Evolutionary conservation across 2,329 filamentous ascomycete species (phyloP).

Genomic region (Scytalidium sp.): DNA sequence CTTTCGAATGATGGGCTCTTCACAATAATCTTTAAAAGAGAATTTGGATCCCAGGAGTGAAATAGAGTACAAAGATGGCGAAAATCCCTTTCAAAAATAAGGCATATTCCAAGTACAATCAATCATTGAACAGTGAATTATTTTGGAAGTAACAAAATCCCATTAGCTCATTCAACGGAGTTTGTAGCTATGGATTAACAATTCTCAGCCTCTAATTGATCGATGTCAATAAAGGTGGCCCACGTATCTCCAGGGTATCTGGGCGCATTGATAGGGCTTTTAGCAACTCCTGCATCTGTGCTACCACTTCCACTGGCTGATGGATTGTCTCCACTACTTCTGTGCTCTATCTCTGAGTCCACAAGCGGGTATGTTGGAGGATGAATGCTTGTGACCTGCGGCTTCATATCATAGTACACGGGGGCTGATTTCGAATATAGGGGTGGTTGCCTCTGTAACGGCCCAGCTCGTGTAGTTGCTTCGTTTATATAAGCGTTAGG

Average conservation of each 20-base stretch:
- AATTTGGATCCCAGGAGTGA: too few relatives aligned
- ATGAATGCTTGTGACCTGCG: not conserved
- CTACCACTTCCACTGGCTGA: conserved; percentile 15
- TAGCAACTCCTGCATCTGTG: not conserved
- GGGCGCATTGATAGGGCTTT: conserved; percentile 9
- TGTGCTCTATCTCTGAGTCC: not conserved
- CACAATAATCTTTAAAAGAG: too few relatives aligned
- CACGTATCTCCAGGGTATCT: conserved; percentile 8
- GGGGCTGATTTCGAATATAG: conserved; percentile 16
- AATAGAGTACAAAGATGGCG: too few relatives aligned
- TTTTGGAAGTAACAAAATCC: too few relatives aligned
- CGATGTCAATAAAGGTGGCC: conserved; percentile 12
- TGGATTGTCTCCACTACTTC: conserved; percentile 1
- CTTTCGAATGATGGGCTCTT: too few relatives aligned
- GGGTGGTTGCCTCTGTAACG: conserved; percentile 10
- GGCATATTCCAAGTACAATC: too few relatives aligned
- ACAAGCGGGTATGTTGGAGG: not conserved
- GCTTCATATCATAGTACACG: conserved; percentile 1
- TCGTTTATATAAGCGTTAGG: conserved; percentile 6
- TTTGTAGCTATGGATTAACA: not conserved
- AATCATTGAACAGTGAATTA: too few relatives aligned
- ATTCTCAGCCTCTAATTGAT: conserved; percentile 4
- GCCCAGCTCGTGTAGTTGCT: not conserved
- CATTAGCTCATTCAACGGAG: too few relatives aligned
- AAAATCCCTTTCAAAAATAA: too few relatives aligned